These are phyloP conservation scores for Gyromitra esculenta DNA, from an alignment of 2,329 filamentous ascomycete genomes.

Conservation along the genomic window DNA sequence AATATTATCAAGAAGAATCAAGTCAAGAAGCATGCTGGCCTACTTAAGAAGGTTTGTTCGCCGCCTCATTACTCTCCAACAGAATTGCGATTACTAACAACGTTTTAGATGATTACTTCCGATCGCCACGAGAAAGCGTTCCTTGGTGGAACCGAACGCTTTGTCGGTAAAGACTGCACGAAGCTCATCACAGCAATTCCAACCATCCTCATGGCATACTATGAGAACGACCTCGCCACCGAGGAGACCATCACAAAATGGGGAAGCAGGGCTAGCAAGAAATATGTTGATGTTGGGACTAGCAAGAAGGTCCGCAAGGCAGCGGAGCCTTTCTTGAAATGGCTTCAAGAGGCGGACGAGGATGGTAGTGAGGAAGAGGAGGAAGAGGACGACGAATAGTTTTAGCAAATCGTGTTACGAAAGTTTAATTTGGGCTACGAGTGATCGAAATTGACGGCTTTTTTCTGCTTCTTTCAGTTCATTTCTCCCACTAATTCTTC, in stretches of 20 bases:
- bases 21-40: constrained; percentile 80
- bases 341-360: constrained; percentile 86
- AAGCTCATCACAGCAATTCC: constrained; percentile 81
- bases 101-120: constrained; percentile 76
- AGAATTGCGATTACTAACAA: constrained; percentile 58
- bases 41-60: constrained; percentile 82
- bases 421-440: constrained; percentile 10
- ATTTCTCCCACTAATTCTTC: neutral
- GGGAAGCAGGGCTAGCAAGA: constrained; percentile 89
- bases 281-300: constrained; percentile 88
- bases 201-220: constrained; percentile 87
- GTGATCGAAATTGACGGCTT: constrained; percentile 32
- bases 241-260: constrained; percentile 91
- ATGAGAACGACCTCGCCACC: constrained; percentile 85
- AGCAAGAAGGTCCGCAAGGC: constrained; percentile 97
- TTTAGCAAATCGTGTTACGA: constrained; percentile 29
- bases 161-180: constrained; percentile 82
- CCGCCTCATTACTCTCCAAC: neutral
- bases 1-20: constrained; percentile 78
- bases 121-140: constrained; percentile 96
- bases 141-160: constrained; percentile 92
- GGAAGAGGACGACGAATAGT: constrained; percentile 33
- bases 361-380: constrained; percentile 74
- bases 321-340: constrained; percentile 90
- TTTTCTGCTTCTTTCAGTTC: neutral